Percentiles rank a stretch among this genome's conserved stretches.
phyloP scores from a whole-genome alignment of 192 early-diverging fungal genomes.

The Lobosporangium transversale region DNA sequence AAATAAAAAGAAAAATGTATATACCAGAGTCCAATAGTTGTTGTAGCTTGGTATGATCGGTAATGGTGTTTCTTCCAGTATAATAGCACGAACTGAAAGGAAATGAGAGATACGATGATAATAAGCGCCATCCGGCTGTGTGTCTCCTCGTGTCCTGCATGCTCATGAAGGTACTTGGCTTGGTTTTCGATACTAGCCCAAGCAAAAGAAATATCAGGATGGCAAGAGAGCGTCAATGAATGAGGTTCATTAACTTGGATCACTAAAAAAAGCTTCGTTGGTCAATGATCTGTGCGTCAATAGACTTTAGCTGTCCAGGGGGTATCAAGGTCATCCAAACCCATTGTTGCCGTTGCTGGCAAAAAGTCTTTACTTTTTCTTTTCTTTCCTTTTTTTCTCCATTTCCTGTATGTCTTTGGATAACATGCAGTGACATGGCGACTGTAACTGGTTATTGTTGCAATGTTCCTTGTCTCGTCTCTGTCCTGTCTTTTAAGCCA shows the following conservation, averaged over 20 bases:
- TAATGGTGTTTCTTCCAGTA: conserved; percentile 71
- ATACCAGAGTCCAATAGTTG: conserved; percentile 61
- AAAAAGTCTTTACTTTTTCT: no score
- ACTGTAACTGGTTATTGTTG: background rate
- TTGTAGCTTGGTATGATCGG: conserved; percentile 63
- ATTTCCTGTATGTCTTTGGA: no score
- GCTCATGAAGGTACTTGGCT: conserved; percentile 46
- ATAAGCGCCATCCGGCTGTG: conserved; percentile 68
- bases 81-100: conserved; percentile 66
- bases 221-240: background rate
- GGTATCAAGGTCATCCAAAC: no score
- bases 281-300: no score
- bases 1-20: conserved; percentile 6
- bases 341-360: no score
- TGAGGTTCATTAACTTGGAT: background rate
- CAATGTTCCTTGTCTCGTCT: no score
- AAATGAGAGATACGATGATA: conserved; percentile 61
- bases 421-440: no score
- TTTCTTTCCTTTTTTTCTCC: no score
- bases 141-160: conserved; percentile 61
- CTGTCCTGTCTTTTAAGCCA: no score
- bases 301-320: no score
- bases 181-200: conserved; percentile 33
- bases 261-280: background rate
- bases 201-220: background rate